phyloP scores from a whole-genome alignment of 805 yeast genomes.

The Ogataea chonburiensis region DNA sequence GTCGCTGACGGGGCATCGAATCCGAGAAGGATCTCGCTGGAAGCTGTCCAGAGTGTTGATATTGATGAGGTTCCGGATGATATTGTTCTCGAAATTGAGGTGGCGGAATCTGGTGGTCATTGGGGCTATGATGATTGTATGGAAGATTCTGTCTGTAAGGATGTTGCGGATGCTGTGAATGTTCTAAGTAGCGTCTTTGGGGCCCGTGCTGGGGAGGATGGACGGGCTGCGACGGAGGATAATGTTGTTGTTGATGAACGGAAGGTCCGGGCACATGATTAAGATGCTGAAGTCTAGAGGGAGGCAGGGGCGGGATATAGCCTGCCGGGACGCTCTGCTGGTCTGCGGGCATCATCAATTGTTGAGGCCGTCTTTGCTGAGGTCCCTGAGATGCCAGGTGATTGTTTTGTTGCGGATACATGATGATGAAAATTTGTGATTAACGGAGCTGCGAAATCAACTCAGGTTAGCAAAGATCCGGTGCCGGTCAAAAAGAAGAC shows the following conservation, averaged over 20 bases:
- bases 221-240: neutral
- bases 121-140: conserved; percentile 1
- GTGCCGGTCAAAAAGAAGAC: neutral
- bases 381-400: conserved; percentile 3
- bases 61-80: conserved; percentile 1
- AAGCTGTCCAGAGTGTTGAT: neutral
- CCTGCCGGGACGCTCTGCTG: conserved; percentile 4
- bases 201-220: conserved; percentile 4
- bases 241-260: neutral
- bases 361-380: conserved; percentile 2
- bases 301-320: conserved; percentile 10
- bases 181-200: conserved; percentile 8
- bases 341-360: conserved; percentile 3
- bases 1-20: conserved; percentile 4
- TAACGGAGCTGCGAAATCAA: conserved; percentile 2
- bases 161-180: conserved; percentile 6
- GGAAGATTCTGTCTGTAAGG: conserved; percentile 8
- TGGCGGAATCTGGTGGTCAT: conserved; percentile 4
- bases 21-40: conserved; percentile 7
- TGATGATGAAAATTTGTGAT: neutral
- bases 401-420: conserved; percentile 11
- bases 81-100: conserved; percentile 6
- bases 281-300: conserved; percentile 8
- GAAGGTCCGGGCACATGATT: conserved; percentile 5
- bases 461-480: conserved; percentile 5